These are phyloP conservation scores for Dioscorea cayenensis DNA, from an alignment of 116 monocot species.

Conservation along the genomic window DNA sequence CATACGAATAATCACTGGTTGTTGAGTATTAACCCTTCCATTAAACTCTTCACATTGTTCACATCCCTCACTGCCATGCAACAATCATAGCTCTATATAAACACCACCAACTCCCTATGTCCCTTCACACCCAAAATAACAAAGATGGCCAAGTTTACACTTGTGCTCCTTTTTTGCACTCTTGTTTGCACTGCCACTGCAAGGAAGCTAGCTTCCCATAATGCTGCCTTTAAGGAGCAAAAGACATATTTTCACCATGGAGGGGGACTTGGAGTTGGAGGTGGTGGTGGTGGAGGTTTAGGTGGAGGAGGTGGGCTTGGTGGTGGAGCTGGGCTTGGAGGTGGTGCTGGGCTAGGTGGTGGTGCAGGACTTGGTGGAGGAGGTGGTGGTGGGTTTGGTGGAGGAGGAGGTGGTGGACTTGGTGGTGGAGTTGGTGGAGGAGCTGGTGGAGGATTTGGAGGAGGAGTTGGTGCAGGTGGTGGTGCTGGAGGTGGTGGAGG, in stretches of 20 bases:
- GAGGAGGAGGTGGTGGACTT: not conserved
- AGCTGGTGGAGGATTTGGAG: not conserved
- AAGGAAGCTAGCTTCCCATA: not conserved
- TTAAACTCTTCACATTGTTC: too few species aligned
- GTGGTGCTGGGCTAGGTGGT: not conserved
- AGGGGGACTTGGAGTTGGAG: not conserved
- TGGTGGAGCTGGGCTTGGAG: not conserved
- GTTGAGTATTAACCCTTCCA: too few species aligned
- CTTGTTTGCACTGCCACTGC: not conserved
- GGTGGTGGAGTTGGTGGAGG: not conserved
- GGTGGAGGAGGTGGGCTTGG: constrained; percentile 1
- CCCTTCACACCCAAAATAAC: not conserved
- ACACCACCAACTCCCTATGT: not conserved
- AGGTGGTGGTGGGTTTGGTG: not conserved
- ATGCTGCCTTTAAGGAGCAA: not conserved
- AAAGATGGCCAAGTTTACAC: not conserved
- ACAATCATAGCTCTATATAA: not conserved
- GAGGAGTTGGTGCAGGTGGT: not conserved
- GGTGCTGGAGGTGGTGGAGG: not conserved
- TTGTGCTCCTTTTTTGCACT: not conserved
- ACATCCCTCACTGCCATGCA: not conserved
- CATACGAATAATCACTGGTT: too few species aligned
- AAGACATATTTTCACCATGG: not conserved
- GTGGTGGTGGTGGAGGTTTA: not conserved
- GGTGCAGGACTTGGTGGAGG: not conserved